Evolutionary conservation across 345 rosid species (phyloP).

Genomic region (Iberis pinnata): DNA sequence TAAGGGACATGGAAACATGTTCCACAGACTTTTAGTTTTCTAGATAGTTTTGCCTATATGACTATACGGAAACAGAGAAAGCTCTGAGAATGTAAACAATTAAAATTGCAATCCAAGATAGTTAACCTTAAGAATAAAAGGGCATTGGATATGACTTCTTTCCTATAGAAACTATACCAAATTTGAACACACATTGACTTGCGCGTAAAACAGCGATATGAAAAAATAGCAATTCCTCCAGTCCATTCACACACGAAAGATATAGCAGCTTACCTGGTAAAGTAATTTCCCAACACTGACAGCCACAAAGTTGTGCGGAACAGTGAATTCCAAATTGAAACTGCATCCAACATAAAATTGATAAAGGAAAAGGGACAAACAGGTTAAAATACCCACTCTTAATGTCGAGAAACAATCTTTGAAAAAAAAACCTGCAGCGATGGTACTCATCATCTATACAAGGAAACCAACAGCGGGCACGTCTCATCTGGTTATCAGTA

Average conservation of each 20-base stretch:
- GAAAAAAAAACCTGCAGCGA: constrained; percentile 60
- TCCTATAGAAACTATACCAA: constrained; percentile 2
- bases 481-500: constrained; percentile 84
- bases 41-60: neutral
- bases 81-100: neutral
- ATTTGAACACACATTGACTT: neutral
- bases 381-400: neutral
- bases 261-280: constrained; percentile 58
- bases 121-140: neutral
- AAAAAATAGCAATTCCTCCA: constrained; percentile 9
- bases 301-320: constrained; percentile 80
- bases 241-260: constrained; percentile 16
- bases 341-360: constrained; percentile 38
- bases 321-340: constrained; percentile 90
- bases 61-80: neutral
- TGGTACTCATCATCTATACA: constrained; percentile 76
- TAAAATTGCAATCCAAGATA: neutral
- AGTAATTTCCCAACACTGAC: constrained; percentile 83
- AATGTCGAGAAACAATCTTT: constrained; percentile 14
- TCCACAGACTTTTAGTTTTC: constrained; percentile 2
- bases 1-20: constrained; percentile 6
- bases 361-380: neutral
- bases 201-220: neutral
- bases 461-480: constrained; percentile 97
- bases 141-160: constrained; percentile 1